Evolutionary conservation across 2,329 filamentous ascomycete species (phyloP).

Genomic region (Leptographium galeiforme): DNA sequence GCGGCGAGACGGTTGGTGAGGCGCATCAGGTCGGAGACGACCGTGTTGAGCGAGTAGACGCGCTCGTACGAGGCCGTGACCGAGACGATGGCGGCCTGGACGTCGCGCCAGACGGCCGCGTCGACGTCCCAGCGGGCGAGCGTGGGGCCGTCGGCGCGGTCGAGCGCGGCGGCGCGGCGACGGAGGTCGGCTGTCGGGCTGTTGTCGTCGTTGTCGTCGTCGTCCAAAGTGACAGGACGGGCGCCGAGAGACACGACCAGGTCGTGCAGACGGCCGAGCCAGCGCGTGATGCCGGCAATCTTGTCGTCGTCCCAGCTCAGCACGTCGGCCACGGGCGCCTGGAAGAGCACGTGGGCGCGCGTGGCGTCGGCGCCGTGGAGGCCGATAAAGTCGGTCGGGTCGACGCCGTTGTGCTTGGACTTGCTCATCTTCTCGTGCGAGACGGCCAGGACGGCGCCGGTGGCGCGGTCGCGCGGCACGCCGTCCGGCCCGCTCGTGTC

Average conservation of each 20-base stretch:
- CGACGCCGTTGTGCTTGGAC: constrained; percentile 84
- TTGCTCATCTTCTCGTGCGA: constrained; percentile 91
- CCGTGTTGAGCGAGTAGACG: constrained; percentile 68
- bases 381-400: constrained; percentile 58
- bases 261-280: constrained; percentile 57
- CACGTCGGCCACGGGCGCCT: constrained; percentile 70
- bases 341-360: constrained; percentile 77
- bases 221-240: too few relatives aligned
- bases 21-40: constrained; percentile 70
- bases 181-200: too few relatives aligned
- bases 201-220: too few relatives aligned
- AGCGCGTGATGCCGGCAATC: constrained; percentile 68
- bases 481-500: constrained; percentile 40
- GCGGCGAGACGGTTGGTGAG: constrained; percentile 57
- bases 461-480: constrained; percentile 47
- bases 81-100: constrained; percentile 53
- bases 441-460: constrained; percentile 43
- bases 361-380: constrained; percentile 74
- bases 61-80: constrained; percentile 56
- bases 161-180: background rate
- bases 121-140: constrained; percentile 31
- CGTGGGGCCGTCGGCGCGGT: constrained; percentile 12
- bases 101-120: constrained; percentile 44
- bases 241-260: constrained; percentile 26
- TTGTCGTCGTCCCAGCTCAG: constrained; percentile 80